Evolutionary conservation across 108 stramenopile species (phyloP).

Genomic region (Cylindrotheca fusiformis): DNA sequence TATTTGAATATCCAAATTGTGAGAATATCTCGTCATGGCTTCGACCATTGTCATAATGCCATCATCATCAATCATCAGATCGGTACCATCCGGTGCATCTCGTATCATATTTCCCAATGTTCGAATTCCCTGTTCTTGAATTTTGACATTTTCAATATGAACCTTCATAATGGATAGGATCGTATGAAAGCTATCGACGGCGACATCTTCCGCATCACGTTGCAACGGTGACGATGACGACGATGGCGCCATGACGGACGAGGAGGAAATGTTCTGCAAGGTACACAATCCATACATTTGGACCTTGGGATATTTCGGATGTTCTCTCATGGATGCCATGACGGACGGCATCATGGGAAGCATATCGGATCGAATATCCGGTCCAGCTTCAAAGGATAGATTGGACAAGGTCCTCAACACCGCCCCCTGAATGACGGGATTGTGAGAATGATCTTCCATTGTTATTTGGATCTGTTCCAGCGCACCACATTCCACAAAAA

Average conservation of each 20-base stretch:
- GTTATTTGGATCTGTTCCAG: constrained; percentile 15
- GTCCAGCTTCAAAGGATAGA: constrained; percentile 7
- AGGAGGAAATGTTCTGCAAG: constrained; percentile 13
- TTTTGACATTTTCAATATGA: constrained; percentile 11
- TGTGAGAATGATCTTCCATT: constrained; percentile 24
- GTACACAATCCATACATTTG: constrained; percentile 33
- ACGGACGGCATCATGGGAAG: constrained; percentile 11
- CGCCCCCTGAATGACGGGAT: constrained; percentile 26
- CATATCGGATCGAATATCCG: constrained; percentile 2
- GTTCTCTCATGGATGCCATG: constrained; percentile 28
- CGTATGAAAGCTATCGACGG: constrained; percentile 16
- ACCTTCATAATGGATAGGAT: constrained; percentile 29
- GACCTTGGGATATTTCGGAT: constrained; percentile 26
- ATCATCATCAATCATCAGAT: constrained; percentile 4
- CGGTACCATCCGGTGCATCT: neutral
- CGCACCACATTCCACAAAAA: constrained; percentile 31
- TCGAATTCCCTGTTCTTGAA: constrained; percentile 34
- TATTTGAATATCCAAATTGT: constrained; percentile 17
- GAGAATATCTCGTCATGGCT: constrained; percentile 19
- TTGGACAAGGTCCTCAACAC: constrained; percentile 23
- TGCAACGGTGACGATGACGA: constrained; percentile 4
- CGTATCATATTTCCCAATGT: constrained; percentile 13
- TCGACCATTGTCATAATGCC: constrained; percentile 23
- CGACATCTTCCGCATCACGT: constrained; percentile 7
- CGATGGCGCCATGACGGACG: neutral